Evolutionary conservation across 208 protist genomes (phyloP).

Genomic region (Crithidia bombi): DNA sequence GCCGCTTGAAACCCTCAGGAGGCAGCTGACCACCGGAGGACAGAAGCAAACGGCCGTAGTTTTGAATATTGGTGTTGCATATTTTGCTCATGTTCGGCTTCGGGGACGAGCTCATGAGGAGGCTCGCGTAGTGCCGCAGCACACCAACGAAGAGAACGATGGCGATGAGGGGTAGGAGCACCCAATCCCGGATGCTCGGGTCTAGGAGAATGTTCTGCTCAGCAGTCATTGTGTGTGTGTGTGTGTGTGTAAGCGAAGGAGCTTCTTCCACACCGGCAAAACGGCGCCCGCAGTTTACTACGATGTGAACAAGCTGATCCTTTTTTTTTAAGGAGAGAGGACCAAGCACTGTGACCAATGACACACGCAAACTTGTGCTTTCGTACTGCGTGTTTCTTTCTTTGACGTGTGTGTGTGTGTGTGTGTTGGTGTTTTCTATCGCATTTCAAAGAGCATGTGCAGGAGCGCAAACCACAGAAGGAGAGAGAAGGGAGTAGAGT

Average conservation of each 20-base stretch:
- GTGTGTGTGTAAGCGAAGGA: background rate
- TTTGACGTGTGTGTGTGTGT: too few relatives aligned
- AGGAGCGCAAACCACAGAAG: too few relatives aligned
- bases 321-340: too few relatives aligned
- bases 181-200: constrained; percentile 95
- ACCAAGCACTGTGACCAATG: too few relatives aligned
- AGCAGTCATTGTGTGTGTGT: constrained; percentile 37
- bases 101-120: constrained; percentile 59
- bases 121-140: constrained; percentile 86
- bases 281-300: too few relatives aligned
- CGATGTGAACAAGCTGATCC: too few relatives aligned
- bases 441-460: too few relatives aligned
- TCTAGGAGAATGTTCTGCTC: constrained; percentile 92
- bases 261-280: too few relatives aligned
- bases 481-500: too few relatives aligned
- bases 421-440: too few relatives aligned
- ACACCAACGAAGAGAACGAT: constrained; percentile 94
- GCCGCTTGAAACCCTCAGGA: constrained; percentile 56
- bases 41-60: constrained; percentile 70
- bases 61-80: constrained; percentile 72
- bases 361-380: too few relatives aligned
- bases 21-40: constrained; percentile 61
- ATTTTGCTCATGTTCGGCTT: constrained; percentile 61
- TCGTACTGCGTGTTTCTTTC: too few relatives aligned
- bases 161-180: constrained; percentile 94